Evolutionary conservation across 2,329 filamentous ascomycete species (phyloP), one percentile per base, ranked within the genome.

Genomic region (Aspergillus ochraceus): DNA sequence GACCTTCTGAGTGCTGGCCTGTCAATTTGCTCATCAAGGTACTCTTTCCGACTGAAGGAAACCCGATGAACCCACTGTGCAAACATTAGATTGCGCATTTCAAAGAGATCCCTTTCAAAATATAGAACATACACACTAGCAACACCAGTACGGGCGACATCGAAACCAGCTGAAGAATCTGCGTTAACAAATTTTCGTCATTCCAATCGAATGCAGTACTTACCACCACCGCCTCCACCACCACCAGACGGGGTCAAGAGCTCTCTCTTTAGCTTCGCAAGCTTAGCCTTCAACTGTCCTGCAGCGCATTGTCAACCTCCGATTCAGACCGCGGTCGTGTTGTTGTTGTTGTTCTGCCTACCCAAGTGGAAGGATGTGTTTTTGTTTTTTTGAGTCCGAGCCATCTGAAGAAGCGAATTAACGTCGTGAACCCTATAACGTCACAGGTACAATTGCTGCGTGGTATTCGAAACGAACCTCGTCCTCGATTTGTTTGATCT

Each of bases 1-100:
- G 64, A 82, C 80, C 80, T 83, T 99, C 95, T 2, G 94, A 98
- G 76, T 99, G 94, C 79, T 97, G 94, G 55, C 95, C 95, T 49
- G 95, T 99, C 74, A 99, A 80, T 72, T 83, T 88, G 75, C 89
- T 97, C 93, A 99, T 97, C 70, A 99, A 83, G 54, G 95, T 99
- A 85, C 92, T 97, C 81, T 99, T 99, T 63, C 95, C 95, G 64
- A 99, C 95, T 1, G 95, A 99, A 1, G 95, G 95, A 73, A 99
- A 99, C 32, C 95, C 95, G 74, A 98, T 97, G 80, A 98, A 98
- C 49, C 94, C 94, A 71, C 73, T 78, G 52, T 51, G 39, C 36
- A 42, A 10, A 50, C 30, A 53, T 66, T 49, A 74, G 49, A 61
- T 52, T 49, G 29, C 24, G 32, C 45, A 24, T 52, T 54, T 26